phyloP scores from a whole-genome alignment of 2,329 filamentous ascomycete genomes.

The Cytospora schulzeri region DNA sequence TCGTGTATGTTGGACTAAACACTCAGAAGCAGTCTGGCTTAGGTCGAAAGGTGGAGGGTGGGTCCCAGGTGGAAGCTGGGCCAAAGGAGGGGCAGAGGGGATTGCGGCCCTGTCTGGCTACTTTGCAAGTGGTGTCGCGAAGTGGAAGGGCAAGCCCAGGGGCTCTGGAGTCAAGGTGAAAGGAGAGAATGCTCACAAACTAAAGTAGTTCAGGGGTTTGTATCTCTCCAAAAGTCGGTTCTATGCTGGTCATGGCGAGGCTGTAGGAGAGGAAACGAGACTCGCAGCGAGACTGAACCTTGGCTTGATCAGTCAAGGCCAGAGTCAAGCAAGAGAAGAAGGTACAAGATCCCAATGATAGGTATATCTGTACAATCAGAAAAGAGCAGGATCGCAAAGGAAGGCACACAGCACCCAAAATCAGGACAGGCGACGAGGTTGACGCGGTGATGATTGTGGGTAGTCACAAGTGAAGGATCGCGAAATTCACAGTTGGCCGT shows the following conservation, averaged over 20 bases:
- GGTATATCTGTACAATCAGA: conserved; percentile 9
- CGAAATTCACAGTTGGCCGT: conserved; percentile 5
- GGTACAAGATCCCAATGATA: neutral
- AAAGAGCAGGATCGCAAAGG: neutral
- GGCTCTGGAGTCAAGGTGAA: neutral
- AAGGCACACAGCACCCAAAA: conserved; percentile 2
- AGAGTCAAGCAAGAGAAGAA: neutral
- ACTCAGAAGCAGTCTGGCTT: neutral
- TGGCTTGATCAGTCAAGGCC: conserved; percentile 16
- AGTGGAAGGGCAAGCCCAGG: neutral
- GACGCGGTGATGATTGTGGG: conserved; percentile 10
- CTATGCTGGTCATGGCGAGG: conserved; percentile 21
- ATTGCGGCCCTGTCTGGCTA: neutral
- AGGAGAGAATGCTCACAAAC: conserved; percentile 6
- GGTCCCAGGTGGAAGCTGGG: conserved; percentile 13
- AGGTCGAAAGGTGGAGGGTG: conserved; percentile 2
- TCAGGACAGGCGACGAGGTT: conserved; percentile 12
- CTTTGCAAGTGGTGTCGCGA: neutral
- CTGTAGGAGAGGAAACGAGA: conserved; percentile 9
- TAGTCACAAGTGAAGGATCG: conserved; percentile 6
- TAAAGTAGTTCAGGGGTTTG: conserved; percentile 14
- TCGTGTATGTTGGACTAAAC: neutral
- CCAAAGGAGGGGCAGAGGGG: conserved; percentile 21
- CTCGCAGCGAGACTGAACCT: conserved; percentile 17
- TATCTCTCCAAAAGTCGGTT: conserved; percentile 17